Base-by-base conservation (phyloP, 257 asterid genomes). In the Penstemon davidsonii region DNA sequence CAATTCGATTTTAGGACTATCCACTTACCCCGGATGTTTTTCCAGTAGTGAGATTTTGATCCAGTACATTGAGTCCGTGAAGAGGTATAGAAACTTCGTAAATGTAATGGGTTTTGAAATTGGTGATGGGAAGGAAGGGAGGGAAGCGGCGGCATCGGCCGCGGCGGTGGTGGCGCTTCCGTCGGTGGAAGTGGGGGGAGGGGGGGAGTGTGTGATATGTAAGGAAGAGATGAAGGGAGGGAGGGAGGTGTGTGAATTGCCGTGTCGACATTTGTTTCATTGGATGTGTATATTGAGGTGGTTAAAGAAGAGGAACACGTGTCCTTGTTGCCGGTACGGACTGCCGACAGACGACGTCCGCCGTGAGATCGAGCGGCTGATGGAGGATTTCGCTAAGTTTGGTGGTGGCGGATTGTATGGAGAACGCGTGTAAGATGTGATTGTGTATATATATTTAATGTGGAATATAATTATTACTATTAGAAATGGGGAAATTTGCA, bases 241-340 rank as follows among this genome's bases (percentile, higher is more conserved):
- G 70, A 88, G 94, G 72, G 95, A 86, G 37, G 97, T 90, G 64
- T 92, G 97, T 70, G 78, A 85, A 64, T 71, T 93, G 84, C 97
- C 98, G 19, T 93, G 97, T 76, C 73, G 62, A 8, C 98, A 93
- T 83, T 74, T 81, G 81, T 93, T 86, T 66, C 98, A 93, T 59
- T 93, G 97, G 98, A 62, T 69, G 61, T 92, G 98, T 40, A 72
- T 90, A 3, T 49, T 92, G 68, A 81, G 86, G 59, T 92, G 98
- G 98, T 73, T 92, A 49, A 77, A 59, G 85, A 85, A 83, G 78
- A 85, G 80, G 42, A 79, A 78, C 12, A 86, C 98, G 42, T 92
- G 98, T 65, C 98, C 98, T 4, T 92, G 96, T 40, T 92, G 98
- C 85, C 88, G 98, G 67, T 72, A 41, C 73, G 81, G 82, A 73